Evolutionary conservation across 352 stramenopile genomes (phyloP).

Genomic region (Phytopythium boreale): DNA sequence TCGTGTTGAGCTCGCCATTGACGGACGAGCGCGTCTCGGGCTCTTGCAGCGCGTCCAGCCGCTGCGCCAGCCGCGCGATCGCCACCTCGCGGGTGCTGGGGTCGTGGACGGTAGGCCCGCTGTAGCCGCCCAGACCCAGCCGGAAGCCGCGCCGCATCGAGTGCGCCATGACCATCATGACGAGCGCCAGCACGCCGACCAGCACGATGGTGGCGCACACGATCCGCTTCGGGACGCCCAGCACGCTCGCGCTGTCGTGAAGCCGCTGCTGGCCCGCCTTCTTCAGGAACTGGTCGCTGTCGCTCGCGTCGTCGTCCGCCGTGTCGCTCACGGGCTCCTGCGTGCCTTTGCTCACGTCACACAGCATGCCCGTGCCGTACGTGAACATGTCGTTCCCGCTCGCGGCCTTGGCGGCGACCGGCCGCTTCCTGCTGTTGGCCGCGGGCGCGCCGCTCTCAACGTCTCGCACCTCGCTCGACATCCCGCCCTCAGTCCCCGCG

Average conservation of each 20-base stretch:
- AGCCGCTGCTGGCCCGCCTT: constrained; percentile 3
- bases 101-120: not conserved
- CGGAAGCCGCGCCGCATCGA: constrained; percentile 1
- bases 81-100: constrained; percentile 6
- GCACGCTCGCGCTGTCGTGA: constrained; percentile 10
- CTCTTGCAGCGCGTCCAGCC: constrained; percentile 33
- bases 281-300: constrained; percentile 22
- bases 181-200: constrained; percentile 14
- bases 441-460: constrained; percentile 12
- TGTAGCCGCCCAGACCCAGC: not conserved
- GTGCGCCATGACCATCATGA: constrained; percentile 18
- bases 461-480: not conserved
- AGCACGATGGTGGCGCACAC: constrained; percentile 13
- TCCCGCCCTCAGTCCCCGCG: not conserved
- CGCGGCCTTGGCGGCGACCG: not conserved
- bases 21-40: constrained; percentile 33
- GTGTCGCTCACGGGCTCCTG: constrained; percentile 2
- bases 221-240: constrained; percentile 12
- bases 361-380: constrained; percentile 24
- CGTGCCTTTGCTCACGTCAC: constrained; percentile 15
- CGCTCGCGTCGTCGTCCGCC: constrained; percentile 15
- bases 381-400: not conserved
- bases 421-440: constrained; percentile 4
- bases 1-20: constrained; percentile 64
- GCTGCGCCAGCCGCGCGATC: constrained; percentile 21